These are phyloP conservation scores for Trichophyton equinum DNA, from an alignment of 2,329 filamentous ascomycete genomes.

Conservation along the genomic window DNA sequence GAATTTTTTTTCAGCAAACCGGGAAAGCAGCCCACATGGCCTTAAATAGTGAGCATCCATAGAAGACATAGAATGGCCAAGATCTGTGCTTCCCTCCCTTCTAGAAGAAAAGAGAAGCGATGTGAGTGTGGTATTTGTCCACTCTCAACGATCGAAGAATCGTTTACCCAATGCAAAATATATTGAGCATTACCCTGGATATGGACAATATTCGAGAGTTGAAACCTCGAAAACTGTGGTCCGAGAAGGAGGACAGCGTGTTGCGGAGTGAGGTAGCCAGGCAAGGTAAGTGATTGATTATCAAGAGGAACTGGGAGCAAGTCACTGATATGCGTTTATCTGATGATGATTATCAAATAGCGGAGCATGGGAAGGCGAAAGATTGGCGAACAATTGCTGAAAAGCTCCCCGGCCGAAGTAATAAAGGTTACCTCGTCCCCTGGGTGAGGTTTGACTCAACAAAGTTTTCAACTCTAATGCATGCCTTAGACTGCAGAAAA, in stretches of 20 bases:
- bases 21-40: not conserved
- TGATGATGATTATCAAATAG: not conserved
- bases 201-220: not conserved
- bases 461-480: not conserved
- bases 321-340: not conserved
- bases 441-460: not conserved
- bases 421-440: not conserved
- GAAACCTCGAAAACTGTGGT: conserved; percentile 5
- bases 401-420: conserved; percentile 1
- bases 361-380: not conserved
- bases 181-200: not conserved
- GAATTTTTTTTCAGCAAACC: not conserved
- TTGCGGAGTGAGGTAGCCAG: not conserved
- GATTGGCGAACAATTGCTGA: conserved; percentile 4
- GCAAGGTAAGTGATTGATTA: not conserved
- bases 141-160: not conserved
- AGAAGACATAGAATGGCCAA: conserved; percentile 1
- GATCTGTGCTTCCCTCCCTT: conserved; percentile 1
- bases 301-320: too few species aligned
- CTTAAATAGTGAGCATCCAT: conserved; percentile 2
- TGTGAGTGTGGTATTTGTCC: not conserved
- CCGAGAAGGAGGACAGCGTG: not conserved
- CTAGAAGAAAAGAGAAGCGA: not conserved
- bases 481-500: not conserved
- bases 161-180: not conserved